These are phyloP conservation scores for Chytriomyces confervae DNA, from an alignment of 192 early-diverging fungal genomes.

Conservation along the genomic window DNA sequence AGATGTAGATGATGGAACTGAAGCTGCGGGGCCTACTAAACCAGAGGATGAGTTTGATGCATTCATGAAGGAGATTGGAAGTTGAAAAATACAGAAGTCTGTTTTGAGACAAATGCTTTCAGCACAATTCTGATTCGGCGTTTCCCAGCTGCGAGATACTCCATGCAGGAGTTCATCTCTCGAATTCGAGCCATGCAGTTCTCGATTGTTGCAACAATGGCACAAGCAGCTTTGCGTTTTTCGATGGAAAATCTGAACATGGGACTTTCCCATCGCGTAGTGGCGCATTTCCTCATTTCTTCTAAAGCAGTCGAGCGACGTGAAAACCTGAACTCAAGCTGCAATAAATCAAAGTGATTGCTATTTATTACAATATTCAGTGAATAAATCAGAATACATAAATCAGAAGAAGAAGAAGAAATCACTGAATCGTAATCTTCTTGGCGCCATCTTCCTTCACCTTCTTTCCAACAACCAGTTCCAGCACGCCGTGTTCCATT, in stretches of 20 bases:
- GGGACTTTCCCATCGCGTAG: slow-evolving; percentile 74
- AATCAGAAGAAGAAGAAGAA: no score
- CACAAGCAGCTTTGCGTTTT: slow-evolving; percentile 81
- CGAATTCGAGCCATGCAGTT: slow-evolving; percentile 38
- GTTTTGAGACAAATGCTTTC: no score
- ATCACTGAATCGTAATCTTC: slow-evolving; percentile 54
- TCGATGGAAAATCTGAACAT: slow-evolving; percentile 76
- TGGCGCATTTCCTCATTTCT: slow-evolving; percentile 57
- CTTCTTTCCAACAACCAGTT: slow-evolving; percentile 47
- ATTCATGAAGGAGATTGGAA: slow-evolving; percentile 65
- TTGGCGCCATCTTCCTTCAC: slow-evolving; percentile 38
- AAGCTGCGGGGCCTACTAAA: slow-evolving; percentile 33
- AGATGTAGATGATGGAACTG: slow-evolving; percentile 54
- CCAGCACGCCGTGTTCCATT: slow-evolving; percentile 52
- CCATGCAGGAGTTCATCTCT: slow-evolving; percentile 50
- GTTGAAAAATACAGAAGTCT: not conserved
- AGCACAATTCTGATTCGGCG: slow-evolving; percentile 67
- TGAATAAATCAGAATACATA: no score
- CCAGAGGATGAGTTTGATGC: slow-evolving; percentile 65
- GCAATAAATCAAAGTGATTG: no score
- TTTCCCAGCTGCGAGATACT: slow-evolving; percentile 67
- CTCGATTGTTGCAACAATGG: slow-evolving; percentile 68
- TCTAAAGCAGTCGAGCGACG: no score
- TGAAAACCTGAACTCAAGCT: no score
- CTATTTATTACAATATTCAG: no score